Evolutionary conservation across 1,284 basidiomycete genomes (phyloP).

Genomic region (Schizopora paradoxa): DNA sequence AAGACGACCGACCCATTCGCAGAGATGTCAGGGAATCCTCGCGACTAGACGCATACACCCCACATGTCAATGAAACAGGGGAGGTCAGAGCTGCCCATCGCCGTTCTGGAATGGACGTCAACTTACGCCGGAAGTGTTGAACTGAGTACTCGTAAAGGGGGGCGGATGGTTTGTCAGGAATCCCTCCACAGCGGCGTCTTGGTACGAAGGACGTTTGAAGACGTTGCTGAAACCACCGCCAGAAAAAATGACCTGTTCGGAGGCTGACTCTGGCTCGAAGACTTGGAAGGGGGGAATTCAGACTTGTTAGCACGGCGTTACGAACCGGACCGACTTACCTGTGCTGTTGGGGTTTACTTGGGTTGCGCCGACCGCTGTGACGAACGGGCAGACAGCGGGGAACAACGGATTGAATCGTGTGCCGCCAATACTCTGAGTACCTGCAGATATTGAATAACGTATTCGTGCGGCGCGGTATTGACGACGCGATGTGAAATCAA

Average conservation of each 20-base stretch:
- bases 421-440: constrained; percentile 28
- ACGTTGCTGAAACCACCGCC: constrained; percentile 37
- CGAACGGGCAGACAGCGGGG: constrained; percentile 18
- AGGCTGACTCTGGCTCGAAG: constrained; percentile 32
- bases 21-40: constrained; percentile 44
- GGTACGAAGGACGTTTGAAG: constrained; percentile 34
- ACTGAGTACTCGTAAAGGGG: constrained; percentile 36
- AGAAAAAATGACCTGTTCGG: constrained; percentile 30
- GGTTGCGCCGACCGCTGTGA: constrained; percentile 31
- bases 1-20: constrained; percentile 34
- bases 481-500: too few species aligned
- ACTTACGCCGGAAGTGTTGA: constrained; percentile 39
- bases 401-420: constrained; percentile 39
- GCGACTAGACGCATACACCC: constrained; percentile 24
- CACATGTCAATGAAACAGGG: not conserved
- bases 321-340: too few species aligned
- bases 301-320: too few species aligned
- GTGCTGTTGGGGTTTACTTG: constrained; percentile 27
- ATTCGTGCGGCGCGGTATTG: too few species aligned
- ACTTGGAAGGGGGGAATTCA: too few species aligned
- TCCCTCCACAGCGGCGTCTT: constrained; percentile 29
- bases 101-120: constrained; percentile 28
- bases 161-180: constrained; percentile 37
- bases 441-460: constrained; percentile 17
- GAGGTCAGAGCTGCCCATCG: too few species aligned